Evolutionary conservation across 768 basidiomycete species (phyloP).

Genomic region (Hypsizygus marmoreus): DNA sequence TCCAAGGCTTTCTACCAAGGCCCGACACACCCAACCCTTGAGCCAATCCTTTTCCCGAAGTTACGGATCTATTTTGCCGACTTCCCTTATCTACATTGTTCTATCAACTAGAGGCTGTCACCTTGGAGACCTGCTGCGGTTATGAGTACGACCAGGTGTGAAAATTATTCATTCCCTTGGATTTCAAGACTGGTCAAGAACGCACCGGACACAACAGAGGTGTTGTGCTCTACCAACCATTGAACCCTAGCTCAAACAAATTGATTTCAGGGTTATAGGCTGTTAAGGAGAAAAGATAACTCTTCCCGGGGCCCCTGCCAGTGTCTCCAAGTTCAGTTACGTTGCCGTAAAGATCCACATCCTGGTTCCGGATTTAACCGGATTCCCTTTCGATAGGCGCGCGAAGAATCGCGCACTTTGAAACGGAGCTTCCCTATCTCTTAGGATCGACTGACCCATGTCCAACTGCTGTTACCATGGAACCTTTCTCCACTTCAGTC

Average conservation of each 20-base stretch:
- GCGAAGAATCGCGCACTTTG: constrained; percentile 62
- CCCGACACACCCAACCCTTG: constrained; percentile 41
- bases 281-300: constrained; percentile 81
- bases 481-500: constrained; percentile 90
- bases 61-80: constrained; percentile 77
- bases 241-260: constrained; percentile 74
- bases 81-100: constrained; percentile 82
- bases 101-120: constrained; percentile 81
- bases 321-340: constrained; percentile 61
- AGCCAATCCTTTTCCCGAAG: constrained; percentile 79
- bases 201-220: constrained; percentile 72
- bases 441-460: constrained; percentile 86
- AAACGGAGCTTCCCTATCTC: constrained; percentile 70
- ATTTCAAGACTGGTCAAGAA: constrained; percentile 73
- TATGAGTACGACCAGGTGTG: constrained; percentile 76
- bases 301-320: constrained; percentile 76
- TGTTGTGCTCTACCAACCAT: constrained; percentile 73
- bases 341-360: constrained; percentile 71
- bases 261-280: constrained; percentile 72
- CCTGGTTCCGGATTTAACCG: constrained; percentile 77
- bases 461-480: constrained; percentile 86
- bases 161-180: constrained; percentile 73
- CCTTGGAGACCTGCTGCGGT: constrained; percentile 81
- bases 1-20: constrained; percentile 33
- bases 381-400: constrained; percentile 78